Evolutionary conservation across 2,329 filamentous ascomycete species (phyloP).

Genomic region (Colletotrichum endophyticum): DNA sequence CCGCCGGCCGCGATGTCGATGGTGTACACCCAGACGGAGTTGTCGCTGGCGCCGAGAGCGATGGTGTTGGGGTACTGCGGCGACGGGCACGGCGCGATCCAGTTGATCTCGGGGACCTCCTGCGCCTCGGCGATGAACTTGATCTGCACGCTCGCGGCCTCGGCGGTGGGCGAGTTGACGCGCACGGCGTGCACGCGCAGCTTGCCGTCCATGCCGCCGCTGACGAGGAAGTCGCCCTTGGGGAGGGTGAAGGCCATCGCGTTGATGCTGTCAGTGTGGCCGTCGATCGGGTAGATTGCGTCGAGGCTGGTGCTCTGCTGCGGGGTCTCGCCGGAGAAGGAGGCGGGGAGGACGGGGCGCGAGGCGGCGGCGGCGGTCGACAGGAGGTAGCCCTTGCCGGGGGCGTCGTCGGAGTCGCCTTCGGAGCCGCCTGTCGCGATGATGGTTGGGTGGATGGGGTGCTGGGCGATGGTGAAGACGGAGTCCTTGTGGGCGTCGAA

Average conservation of each 20-base stretch:
- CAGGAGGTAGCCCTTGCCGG: slow-evolving; percentile 85
- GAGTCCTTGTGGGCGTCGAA: slow-evolving; percentile 91
- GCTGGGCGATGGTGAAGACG: slow-evolving; percentile 93
- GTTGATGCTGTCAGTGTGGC: slow-evolving; percentile 91
- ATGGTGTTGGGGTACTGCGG: slow-evolving; percentile 77
- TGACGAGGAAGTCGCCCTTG: slow-evolving; percentile 82
- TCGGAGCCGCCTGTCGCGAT: slow-evolving; percentile 85
- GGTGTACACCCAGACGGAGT: slow-evolving; percentile 95
- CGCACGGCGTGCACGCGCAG: slow-evolving; percentile 71
- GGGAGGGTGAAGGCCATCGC: slow-evolving; percentile 84
- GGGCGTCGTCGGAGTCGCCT: slow-evolving; percentile 61
- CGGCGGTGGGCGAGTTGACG: slow-evolving; percentile 41
- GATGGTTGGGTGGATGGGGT: slow-evolving; percentile 78
- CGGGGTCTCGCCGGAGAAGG: slow-evolving; percentile 64
- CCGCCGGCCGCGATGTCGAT: slow-evolving; percentile 69
- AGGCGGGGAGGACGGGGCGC: slow-evolving; percentile 75
- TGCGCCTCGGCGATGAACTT: slow-evolving; percentile 77
- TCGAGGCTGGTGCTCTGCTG: slow-evolving; percentile 61
- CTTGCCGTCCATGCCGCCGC: slow-evolving; percentile 85
- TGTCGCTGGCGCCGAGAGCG: slow-evolving; percentile 87
- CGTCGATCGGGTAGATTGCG: slow-evolving; percentile 77
- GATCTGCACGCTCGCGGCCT: slow-evolving; percentile 48
- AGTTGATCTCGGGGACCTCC: slow-evolving; percentile 96
- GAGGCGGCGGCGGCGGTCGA: slow-evolving; percentile 70
- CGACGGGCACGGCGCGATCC: slow-evolving; percentile 79